Percentiles rank a stretch among this genome's conserved stretches.
Conservation (phyloP, 495 filamentous ascomycete species). For the Penicillium paradoxum region DNA sequence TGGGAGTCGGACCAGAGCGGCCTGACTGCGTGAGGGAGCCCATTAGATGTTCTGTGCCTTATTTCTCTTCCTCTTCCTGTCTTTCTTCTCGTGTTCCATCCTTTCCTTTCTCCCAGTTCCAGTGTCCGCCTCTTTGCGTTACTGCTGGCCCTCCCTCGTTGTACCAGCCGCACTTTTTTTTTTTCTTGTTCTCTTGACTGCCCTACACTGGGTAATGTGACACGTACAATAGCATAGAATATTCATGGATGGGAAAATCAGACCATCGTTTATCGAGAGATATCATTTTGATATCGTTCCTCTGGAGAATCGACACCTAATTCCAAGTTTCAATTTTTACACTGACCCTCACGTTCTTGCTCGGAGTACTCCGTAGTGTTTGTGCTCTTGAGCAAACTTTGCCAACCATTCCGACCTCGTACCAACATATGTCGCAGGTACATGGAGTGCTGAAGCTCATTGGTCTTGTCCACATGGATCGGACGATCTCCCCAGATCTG, state of each 20-base stretch:
- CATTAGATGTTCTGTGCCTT: slow-evolving; percentile 26
- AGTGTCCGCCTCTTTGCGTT: slow-evolving; percentile 27
- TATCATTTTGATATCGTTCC: slow-evolving; percentile 11
- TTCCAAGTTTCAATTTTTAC: neutral
- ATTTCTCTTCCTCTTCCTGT: slow-evolving; percentile 4
- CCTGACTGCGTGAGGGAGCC: slow-evolving; percentile 37
- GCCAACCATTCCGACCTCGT: neutral
- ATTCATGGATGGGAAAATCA: slow-evolving; percentile 26
- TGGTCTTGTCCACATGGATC: neutral
- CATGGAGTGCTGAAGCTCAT: neutral
- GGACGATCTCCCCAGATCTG: neutral
- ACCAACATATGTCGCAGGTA: neutral
- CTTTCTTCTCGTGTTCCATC: slow-evolving; percentile 9
- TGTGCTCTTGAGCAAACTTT: neutral
- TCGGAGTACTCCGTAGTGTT: neutral
- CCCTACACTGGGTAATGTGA: slow-evolving; percentile 25
- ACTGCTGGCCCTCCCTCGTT: slow-evolving; percentile 22
- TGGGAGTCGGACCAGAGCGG: slow-evolving; percentile 38
- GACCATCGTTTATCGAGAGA: slow-evolving; percentile 24
- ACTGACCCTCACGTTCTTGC: neutral
- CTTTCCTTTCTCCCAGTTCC: slow-evolving; percentile 17
- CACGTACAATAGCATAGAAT: slow-evolving; percentile 36
- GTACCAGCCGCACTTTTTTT: slow-evolving; percentile 23
- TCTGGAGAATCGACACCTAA: slow-evolving; percentile 13
- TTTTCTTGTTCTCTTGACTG: slow-evolving; percentile 17